Base-by-base conservation (phyloP, 1,284 basidiomycete species). In the Pascua guehoae region DNA sequence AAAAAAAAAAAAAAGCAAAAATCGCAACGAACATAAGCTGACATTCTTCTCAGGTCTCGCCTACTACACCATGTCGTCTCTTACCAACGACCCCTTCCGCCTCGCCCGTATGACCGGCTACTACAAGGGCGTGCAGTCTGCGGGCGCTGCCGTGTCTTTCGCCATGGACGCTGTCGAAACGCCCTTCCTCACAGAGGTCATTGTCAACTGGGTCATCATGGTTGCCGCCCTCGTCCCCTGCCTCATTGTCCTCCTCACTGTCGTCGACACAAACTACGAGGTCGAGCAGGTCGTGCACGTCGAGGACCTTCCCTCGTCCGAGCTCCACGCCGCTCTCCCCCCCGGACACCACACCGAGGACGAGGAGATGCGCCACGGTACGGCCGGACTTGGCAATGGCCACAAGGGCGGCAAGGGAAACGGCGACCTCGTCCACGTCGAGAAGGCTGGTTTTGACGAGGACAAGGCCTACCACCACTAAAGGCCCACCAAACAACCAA, bases 171-270 rank as follows among this genome's bases (percentile, higher is more conserved):
- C 78, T 12, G 37, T 24, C 32, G 14, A 16, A 36, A 48, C 17
- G 49, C 16, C 53, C 36, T 49, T 32, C 40, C 41, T 38, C n/a
- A 53, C 40, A 16, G 68, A 93, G 89, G 88, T 94, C 68, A 96
- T 98, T 75, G 95, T 98, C 83, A 98, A 98, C 80, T 95, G 95
- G n/a, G 95, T 95, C 56, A 95, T 91, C 2, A 82, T 98, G 62
- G 81, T 96, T 58, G 88, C 95, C 43, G 95, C 69, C 8, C 64
- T 75, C 15, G 67, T 68, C 12, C 62, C 70, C 42, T 63, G 58
- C 41, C 64, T 61, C 42, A 47, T 62, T 39, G 69, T 75, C 45
- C 60, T 75, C 47, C 63, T 54, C 51, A 54, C 54, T 14, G 54
- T 57, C 58, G 57, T 57, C 40, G 69, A 73, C 24, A 63, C 68